Percentiles rank a stretch among this genome's conserved stretches.
These are phyloP conservation scores for Cucumis cinereus DNA, from an alignment of 306 rosid species.

Conservation along the genomic window DNA sequence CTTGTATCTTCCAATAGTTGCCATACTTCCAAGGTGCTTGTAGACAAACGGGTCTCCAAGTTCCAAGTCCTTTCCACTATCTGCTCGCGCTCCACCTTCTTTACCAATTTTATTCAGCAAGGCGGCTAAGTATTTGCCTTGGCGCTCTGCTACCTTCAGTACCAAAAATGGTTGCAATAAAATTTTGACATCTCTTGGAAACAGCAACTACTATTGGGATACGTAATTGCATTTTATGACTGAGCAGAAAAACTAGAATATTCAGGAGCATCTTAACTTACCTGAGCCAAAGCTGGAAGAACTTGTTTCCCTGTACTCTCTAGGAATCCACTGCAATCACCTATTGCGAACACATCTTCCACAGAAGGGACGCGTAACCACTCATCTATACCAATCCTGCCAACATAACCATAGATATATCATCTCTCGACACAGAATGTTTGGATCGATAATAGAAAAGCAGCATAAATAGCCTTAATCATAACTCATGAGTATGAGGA, in stretches of 20 bases:
- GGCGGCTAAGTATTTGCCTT: conserved; percentile 65
- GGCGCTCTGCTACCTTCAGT: conserved; percentile 86
- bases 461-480: not conserved
- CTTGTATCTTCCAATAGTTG: conserved; percentile 76
- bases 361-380: conserved; percentile 77
- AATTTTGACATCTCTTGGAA: not conserved
- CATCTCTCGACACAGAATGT: not conserved
- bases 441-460: not conserved
- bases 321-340: conserved; percentile 89
- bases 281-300: conserved; percentile 96
- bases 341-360: conserved; percentile 71
- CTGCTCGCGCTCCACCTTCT: conserved; percentile 61
- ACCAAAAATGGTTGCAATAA: conserved; percentile 4
- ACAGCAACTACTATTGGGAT: not conserved
- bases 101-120: conserved; percentile 60
- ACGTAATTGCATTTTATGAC: not conserved
- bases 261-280: conserved; percentile 10
- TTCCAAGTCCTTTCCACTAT: conserved; percentile 30
- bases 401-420: not conserved
- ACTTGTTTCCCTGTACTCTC: conserved; percentile 76
- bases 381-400: conserved; percentile 87
- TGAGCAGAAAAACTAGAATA: not conserved
- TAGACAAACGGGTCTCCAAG: conserved; percentile 66
- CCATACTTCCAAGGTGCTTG: conserved; percentile 97
- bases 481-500: not conserved